Percentiles rank a stretch among this genome's conserved stretches.
Evolutionary conservation across 2,329 filamentous ascomycete genomes (phyloP).

Genomic region (Colletotrichum sidae): DNA sequence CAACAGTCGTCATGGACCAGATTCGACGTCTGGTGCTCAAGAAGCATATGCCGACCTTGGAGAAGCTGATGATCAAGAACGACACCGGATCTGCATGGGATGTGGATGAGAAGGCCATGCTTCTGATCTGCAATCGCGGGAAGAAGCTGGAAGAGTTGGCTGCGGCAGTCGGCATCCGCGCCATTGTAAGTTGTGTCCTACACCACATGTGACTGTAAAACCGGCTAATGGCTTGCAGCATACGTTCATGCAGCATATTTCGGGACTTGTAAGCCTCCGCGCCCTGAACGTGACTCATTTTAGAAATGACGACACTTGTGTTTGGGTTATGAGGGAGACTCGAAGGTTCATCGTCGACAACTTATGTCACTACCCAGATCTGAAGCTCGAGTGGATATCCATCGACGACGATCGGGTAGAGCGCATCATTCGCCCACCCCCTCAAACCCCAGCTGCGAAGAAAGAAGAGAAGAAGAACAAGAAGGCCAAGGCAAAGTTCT

Average conservation of each 20-base stretch:
- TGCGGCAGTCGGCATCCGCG: conserved; percentile 63
- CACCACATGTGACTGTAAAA: background rate
- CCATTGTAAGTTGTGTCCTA: conserved; percentile 60
- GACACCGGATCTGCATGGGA: conserved; percentile 67
- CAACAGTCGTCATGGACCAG: conserved; percentile 64
- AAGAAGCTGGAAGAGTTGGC: conserved; percentile 66
- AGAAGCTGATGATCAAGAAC: conserved; percentile 71
- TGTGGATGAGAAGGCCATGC: conserved; percentile 64
- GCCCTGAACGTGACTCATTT: conserved; percentile 68
- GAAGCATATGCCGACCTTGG: conserved; percentile 67
- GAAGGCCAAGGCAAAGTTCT: conserved; percentile 40
- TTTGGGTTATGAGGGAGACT: conserved; percentile 67
- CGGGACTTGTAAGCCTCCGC: conserved; percentile 59
- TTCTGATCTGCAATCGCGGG: conserved; percentile 64
- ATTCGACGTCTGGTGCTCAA: conserved; percentile 68
- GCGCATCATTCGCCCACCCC: conserved; percentile 57
- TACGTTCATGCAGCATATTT: conserved; percentile 65
- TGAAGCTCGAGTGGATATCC: conserved; percentile 70
- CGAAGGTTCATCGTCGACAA: conserved; percentile 70
- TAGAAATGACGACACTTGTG: conserved; percentile 66
- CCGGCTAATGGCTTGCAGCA: conserved; percentile 56
- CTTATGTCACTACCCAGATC: conserved; percentile 64
- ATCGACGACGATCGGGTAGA: conserved; percentile 64
- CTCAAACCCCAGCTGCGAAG: conserved; percentile 43
- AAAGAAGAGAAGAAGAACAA: conserved; percentile 41